phyloP scores from a whole-genome alignment of 1,139 yeast genomes.

The Debaryomyces sp. region DNA sequence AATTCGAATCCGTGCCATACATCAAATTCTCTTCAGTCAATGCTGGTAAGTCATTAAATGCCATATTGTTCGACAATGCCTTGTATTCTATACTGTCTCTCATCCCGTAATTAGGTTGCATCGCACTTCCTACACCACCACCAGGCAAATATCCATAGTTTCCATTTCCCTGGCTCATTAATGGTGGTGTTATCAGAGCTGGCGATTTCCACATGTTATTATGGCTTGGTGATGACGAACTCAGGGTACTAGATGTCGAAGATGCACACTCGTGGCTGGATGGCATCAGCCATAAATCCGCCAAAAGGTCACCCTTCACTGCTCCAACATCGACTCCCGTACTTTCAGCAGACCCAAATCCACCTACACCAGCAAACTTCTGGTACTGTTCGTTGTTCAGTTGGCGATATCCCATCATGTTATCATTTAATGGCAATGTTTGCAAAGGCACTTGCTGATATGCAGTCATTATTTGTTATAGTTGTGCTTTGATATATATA shows the following conservation, averaged over 20 bases:
- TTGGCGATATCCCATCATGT: constrained; percentile 2
- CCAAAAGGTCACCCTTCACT: constrained; percentile 31
- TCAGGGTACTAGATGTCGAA: constrained; percentile 13
- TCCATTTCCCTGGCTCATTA: constrained; percentile 12
- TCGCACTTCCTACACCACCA: background rate
- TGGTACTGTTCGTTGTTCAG: background rate
- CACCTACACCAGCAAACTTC: background rate
- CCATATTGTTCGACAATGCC: constrained; percentile 7
- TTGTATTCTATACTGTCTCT: background rate
- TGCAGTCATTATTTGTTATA: constrained; percentile 10
- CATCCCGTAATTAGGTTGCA: background rate
- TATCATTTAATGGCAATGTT: constrained; percentile 14
- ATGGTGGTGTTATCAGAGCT: constrained; percentile 24
- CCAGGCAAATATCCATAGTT: constrained; percentile 2
- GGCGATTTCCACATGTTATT: constrained; percentile 13
- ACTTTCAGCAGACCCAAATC: background rate
- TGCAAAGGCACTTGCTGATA: constrained; percentile 17
- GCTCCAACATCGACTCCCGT: constrained; percentile 24
- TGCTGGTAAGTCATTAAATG: constrained; percentile 17
- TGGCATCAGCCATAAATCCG: constrained; percentile 38
- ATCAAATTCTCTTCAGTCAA: constrained; percentile 25
- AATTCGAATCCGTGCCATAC: constrained; percentile 8
- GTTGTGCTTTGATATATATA: constrained; percentile 7
- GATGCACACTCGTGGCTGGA: background rate
- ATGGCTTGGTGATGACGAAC: constrained; percentile 8